Evolutionary conservation across 2,329 filamentous ascomycete species (phyloP).

Genomic region (Fusarium sp.): DNA sequence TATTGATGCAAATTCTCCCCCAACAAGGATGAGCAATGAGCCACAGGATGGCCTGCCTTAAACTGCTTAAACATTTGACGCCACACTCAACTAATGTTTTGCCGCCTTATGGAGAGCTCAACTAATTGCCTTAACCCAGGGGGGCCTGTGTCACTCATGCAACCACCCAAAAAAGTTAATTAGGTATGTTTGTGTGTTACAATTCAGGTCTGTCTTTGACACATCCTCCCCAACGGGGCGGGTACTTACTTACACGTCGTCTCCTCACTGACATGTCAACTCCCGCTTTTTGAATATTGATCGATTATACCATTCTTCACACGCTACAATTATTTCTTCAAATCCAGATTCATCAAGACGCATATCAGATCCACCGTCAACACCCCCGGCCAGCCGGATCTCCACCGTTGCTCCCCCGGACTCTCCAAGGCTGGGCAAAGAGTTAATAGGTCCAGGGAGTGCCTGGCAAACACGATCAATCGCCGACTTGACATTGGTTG

Average conservation of each 20-base stretch:
- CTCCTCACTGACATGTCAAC: neutral
- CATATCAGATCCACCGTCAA: constrained; percentile 31
- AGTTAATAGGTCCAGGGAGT: constrained; percentile 30
- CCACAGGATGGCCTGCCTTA: constrained; percentile 7
- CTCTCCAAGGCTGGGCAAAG: constrained; percentile 17
- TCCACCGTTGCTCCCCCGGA: constrained; percentile 32
- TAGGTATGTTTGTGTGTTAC: neutral
- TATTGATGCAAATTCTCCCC: neutral
- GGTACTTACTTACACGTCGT: constrained; percentile 1
- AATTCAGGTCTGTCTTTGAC: constrained; percentile 2
- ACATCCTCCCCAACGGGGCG: constrained; percentile 11
- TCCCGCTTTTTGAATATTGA: neutral
- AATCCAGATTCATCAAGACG: constrained; percentile 35
- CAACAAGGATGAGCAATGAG: neutral
- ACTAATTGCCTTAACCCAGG: too few relatives aligned
- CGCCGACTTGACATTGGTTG: constrained; percentile 23
- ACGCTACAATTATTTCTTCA: constrained; percentile 2
- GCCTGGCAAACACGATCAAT: constrained; percentile 39
- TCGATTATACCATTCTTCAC: neutral
- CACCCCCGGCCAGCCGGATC: constrained; percentile 15
- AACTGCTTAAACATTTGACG: neutral
- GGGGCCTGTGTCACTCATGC: neutral
- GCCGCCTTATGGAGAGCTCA: too few relatives aligned
- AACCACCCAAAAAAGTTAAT: constrained; percentile 22
- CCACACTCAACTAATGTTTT: too few relatives aligned